Conservation (phyloP, 441 rosid genomes). For the Gossypium davidsonii region DNA sequence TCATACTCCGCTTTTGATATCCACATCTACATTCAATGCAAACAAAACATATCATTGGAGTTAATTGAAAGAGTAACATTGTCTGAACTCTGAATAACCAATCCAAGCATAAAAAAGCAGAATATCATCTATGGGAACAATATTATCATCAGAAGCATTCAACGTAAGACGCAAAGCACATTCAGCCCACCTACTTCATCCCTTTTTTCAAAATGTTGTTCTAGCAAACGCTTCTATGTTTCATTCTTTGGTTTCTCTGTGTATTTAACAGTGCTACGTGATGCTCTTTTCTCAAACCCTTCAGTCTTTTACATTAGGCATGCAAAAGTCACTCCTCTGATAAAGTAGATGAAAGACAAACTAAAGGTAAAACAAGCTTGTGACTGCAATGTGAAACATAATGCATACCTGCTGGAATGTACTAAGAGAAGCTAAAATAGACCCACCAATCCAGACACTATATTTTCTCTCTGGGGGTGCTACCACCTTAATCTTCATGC, state of each 20-base stretch:
- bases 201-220: neutral
- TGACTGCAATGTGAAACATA: neutral
- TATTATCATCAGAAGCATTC: neutral
- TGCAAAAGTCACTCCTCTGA: neutral
- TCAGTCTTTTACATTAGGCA: neutral
- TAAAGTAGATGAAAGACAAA: neutral
- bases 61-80: neutral
- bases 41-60: neutral
- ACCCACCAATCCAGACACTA: conserved; percentile 38
- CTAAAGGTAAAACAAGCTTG: neutral
- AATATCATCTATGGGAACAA: neutral
- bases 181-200: neutral
- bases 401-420: conserved; percentile 35
- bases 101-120: neutral
- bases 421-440: conserved; percentile 31
- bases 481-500: conserved; percentile 31
- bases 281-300: neutral
- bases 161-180: neutral
- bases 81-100: neutral
- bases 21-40: conserved; percentile 25
- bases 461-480: conserved; percentile 37
- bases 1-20: conserved; percentile 32
- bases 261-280: neutral
- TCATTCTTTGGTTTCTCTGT: neutral
- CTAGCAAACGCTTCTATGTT: neutral